Conservation (phyloP, 768 basidiomycete genomes). For the Xanthoconium purpureum region DNA sequence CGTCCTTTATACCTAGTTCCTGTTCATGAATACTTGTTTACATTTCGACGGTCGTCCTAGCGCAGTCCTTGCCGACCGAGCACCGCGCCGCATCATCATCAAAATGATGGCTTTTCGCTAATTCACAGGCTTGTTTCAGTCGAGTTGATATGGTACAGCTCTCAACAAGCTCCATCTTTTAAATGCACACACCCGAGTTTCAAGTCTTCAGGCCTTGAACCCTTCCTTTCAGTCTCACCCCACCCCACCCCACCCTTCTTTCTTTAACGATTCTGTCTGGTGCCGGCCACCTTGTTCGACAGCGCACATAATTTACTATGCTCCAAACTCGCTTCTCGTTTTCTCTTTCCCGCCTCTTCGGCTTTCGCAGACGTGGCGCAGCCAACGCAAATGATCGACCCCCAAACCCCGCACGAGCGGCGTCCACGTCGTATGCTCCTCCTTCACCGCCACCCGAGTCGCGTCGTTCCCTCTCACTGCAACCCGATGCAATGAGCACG, state of each 20-base stretch:
- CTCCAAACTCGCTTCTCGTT: conserved; percentile 14
- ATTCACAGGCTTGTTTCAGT: not conserved
- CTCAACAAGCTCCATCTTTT: not conserved
- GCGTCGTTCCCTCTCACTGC: not conserved
- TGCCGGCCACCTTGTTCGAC: conserved; percentile 15
- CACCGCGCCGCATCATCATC: not conserved
- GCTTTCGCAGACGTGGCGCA: conserved; percentile 11
- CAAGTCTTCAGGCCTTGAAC: not conserved
- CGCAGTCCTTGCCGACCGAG: not conserved
- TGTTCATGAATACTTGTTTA: not conserved
- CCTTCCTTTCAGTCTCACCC: not conserved
- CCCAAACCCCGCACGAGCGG: not conserved
- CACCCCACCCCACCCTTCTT: not conserved
- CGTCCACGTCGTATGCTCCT: not conserved
- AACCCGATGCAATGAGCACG: not conserved
- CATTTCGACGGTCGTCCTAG: not conserved
- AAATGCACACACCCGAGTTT: not conserved
- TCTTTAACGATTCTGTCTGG: not conserved
- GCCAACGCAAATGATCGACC: not conserved
- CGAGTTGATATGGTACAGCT: conserved; percentile 7
- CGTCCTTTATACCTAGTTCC: not conserved
- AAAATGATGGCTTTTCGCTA: not conserved
- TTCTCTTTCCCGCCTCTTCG: conserved; percentile 17
- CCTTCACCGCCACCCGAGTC: not conserved
- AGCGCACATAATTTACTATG: conserved; percentile 2